Evolutionary conservation across 164 flowering plant genomes (phyloP).

Genomic region (Protea cynaroides): DNA sequence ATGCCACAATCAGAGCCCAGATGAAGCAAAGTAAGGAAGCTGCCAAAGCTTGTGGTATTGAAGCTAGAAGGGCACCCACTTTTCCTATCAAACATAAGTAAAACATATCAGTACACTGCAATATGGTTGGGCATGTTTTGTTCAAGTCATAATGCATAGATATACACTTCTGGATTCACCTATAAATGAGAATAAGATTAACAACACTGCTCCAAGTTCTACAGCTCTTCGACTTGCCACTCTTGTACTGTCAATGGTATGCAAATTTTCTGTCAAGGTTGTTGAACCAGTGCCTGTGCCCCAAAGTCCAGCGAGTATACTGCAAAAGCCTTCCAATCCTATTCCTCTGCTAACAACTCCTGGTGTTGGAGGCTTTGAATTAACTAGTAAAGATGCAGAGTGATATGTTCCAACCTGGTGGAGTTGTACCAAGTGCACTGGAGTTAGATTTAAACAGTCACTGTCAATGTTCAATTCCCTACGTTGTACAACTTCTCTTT

Average conservation of each 20-base stretch:
- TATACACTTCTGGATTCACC: slow-evolving; percentile 34
- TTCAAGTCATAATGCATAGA: neutral
- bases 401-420: slow-evolving; percentile 82
- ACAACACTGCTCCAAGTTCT: slow-evolving; percentile 57
- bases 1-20: slow-evolving; percentile 75
- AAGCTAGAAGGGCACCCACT: slow-evolving; percentile 90
- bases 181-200: slow-evolving; percentile 70
- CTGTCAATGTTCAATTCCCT: too few species aligned
- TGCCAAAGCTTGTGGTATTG: slow-evolving; percentile 89
- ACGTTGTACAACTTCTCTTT: too few species aligned
- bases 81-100: slow-evolving; percentile 49
- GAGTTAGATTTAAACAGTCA: neutral
- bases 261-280: slow-evolving; percentile 78
- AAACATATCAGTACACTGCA: neutral
- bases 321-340: slow-evolving; percentile 87
- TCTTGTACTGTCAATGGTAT: slow-evolving; percentile 63
- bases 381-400: slow-evolving; percentile 49
- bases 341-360: slow-evolving; percentile 89
- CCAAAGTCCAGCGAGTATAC: slow-evolving; percentile 88
- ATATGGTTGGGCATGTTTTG: neutral
- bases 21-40: slow-evolving; percentile 80
- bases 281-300: slow-evolving; percentile 90
- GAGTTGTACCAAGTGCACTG: slow-evolving; percentile 11
- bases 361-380: slow-evolving; percentile 67
- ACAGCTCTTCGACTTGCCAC: slow-evolving; percentile 75